Conservation (phyloP, 2,329 filamentous ascomycete species). For the Leptographium radiaticola region DNA sequence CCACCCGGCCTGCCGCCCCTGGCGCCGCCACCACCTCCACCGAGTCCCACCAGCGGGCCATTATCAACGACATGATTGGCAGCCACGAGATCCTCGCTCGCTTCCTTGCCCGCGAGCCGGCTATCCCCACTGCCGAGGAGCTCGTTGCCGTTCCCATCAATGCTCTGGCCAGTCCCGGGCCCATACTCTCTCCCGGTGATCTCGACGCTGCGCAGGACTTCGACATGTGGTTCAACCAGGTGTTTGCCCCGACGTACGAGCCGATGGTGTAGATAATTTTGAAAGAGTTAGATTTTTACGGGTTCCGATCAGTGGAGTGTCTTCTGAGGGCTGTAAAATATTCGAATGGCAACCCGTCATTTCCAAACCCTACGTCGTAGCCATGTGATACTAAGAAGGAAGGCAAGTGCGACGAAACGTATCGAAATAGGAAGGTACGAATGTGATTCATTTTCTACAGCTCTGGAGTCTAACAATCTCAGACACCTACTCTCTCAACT, state of each 20-base stretch:
- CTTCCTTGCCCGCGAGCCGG: conserved; percentile 3
- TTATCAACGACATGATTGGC: conserved; percentile 11
- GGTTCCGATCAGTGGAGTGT: background rate
- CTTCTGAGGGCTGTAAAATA: no score
- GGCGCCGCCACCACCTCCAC: background rate
- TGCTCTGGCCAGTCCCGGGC: background rate
- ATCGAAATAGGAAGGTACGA: no score
- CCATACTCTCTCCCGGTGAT: background rate
- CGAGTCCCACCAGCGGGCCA: conserved; percentile 5
- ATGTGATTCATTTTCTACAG: no score
- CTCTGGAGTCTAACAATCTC: no score
- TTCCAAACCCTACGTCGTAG: no score
- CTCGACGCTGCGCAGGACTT: background rate
- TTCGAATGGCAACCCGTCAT: no score
- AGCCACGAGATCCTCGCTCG: conserved; percentile 10
- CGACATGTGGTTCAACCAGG: conserved; percentile 4
- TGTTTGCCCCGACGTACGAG: conserved; percentile 3
- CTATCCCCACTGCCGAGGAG: background rate
- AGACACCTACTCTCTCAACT: no score
- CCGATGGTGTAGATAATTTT: background rate
- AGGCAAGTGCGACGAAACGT: no score
- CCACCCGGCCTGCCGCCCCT: background rate
- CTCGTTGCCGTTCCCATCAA: background rate
- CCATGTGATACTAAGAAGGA: no score
- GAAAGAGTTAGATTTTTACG: background rate